Percentiles rank a stretch among this genome's conserved stretches.
These are phyloP conservation scores for Talaromyces piceae DNA, from an alignment of 2,329 filamentous ascomycete genomes.

Conservation along the genomic window DNA sequence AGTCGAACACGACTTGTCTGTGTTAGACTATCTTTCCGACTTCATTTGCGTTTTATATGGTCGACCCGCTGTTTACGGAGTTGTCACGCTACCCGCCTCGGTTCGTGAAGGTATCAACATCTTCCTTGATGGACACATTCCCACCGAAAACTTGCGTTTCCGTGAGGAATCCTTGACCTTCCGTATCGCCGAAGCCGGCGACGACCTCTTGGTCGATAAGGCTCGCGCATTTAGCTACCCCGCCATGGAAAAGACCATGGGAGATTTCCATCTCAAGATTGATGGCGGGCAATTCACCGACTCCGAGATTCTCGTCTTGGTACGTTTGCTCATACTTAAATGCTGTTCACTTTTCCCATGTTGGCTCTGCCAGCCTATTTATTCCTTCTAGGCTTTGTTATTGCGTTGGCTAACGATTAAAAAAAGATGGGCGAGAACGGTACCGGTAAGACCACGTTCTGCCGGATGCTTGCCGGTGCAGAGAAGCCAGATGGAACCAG, in stretches of 20 bases:
- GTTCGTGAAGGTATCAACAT: slow-evolving; percentile 99
- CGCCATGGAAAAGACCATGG: slow-evolving; percentile 85
- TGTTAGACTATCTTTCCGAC: slow-evolving; percentile 96
- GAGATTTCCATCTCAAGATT: slow-evolving; percentile 75
- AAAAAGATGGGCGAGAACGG: slow-evolving; percentile 87
- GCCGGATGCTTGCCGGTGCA: slow-evolving; percentile 86
- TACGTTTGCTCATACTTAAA: not conserved
- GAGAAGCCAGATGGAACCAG: slow-evolving; percentile 78
- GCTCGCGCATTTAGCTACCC: slow-evolving; percentile 82
- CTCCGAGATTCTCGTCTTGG: slow-evolving; percentile 96
- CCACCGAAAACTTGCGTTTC: slow-evolving; percentile 97
- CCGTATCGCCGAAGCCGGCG: slow-evolving; percentile 80
- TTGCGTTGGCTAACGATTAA: not conserved
- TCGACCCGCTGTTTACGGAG: slow-evolving; percentile 90
- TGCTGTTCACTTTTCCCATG: not conserved
- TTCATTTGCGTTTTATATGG: slow-evolving; percentile 98
- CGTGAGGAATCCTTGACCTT: slow-evolving; percentile 94
- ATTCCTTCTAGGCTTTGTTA: not conserved
- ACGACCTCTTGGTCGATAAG: slow-evolving; percentile 81
- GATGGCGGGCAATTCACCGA: slow-evolving; percentile 86
- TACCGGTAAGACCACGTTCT: slow-evolving; percentile 99
- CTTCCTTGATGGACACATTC: slow-evolving; percentile 96
- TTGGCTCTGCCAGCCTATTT: not conserved
- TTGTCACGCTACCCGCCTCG: slow-evolving; percentile 89
- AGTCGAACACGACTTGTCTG: slow-evolving; percentile 97